Evolutionary conservation across 306 rosid species (phyloP), one percentile per base, ranked within the genome.

Genomic region (Lupinus albus): DNA sequence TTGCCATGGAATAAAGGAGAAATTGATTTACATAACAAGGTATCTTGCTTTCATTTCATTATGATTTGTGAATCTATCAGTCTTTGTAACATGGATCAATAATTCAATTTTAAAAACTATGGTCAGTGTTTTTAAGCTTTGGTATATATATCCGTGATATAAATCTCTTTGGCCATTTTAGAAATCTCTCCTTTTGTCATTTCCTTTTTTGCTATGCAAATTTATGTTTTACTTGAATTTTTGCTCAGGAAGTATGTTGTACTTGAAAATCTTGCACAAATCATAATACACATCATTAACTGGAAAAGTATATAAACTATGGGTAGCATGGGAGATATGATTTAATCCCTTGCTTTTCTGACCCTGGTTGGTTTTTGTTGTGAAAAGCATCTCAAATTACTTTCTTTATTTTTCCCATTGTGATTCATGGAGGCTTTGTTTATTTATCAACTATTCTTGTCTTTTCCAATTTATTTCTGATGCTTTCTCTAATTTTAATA

Each of bases 1-100:
- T 81, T 93, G 84, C 88, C 98, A 11, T 82, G 87, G 84, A 84
- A 86, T 76, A 80, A 50, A 77, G 73, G 53, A 77, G 86, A 82
- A 77, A 82, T 30, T 58, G 78, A 76, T 79, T 83, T 82, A 49
- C 48, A 57, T 63, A 80, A 79, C 71, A 81, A 86, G 82, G 97
- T 93, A 79, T 61, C 16, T 44, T 65, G 72, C 76, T 50, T 48
- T 42, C 35, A 21, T 50, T 53, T 61, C 41, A 46, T 53, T 70
- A 38, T 17, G 59, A 64, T 45, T 53, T 70, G 38, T 25, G 59
- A 64, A 54, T 54, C 41, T 33, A 11, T 45, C 53, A 38, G 61
- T 32, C 73, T 68, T 6, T 63, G 13, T 15, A 49, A 70, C 20
- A 17, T 48, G 61, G 59, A 48, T 63, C 15, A 28, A 47, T 11